A percentile compares a stretch with the other conserved stretches of the same genome.
phyloP scores from a whole-genome alignment of 1,284 basidiomycete genomes.

The Pyrrhoderma noxium region DNA sequence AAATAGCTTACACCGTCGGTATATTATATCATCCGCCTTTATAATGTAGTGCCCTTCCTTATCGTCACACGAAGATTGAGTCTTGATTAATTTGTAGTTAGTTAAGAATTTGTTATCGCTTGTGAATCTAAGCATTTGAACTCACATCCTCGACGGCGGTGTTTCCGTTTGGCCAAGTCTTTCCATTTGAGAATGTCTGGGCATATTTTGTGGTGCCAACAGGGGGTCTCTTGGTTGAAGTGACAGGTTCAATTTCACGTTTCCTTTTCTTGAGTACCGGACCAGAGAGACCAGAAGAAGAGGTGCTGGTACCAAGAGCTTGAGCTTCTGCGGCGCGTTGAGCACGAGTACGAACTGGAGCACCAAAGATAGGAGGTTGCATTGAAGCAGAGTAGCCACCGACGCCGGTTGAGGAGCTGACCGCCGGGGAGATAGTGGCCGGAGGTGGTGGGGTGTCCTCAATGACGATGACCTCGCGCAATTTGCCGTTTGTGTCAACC shows the following conservation, averaged over 20 bases:
- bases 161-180: conserved; percentile 52
- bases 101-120: conserved; percentile 21
- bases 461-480: conserved; percentile 80
- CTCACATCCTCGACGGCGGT: conserved; percentile 56
- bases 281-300: conserved; percentile 53
- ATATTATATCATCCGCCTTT: conserved; percentile 81
- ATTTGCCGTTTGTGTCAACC: conserved; percentile 63
- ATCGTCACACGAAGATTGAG: conserved; percentile 74
- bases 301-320: conserved; percentile 35
- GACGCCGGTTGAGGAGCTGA: conserved; percentile 38
- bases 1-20: conserved; percentile 62
- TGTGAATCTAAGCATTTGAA: conserved; percentile 26
- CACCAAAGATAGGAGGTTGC: conserved; percentile 66
- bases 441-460: conserved; percentile 75
- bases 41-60: conserved; percentile 95
- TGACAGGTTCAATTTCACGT: conserved; percentile 38
- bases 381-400: conserved; percentile 68
- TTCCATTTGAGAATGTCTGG: conserved; percentile 31
- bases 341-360: conserved; percentile 70
- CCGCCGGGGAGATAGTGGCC: conserved; percentile 64
- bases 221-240: too few relatives aligned
- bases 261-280: conserved; percentile 73
- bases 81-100: conserved; percentile 34
- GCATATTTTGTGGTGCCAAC: conserved; percentile 32
- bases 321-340: conserved; percentile 76